Base-by-base conservation (phyloP, 257 asterid genomes). In the Galeopsis tetrahit region DNA sequence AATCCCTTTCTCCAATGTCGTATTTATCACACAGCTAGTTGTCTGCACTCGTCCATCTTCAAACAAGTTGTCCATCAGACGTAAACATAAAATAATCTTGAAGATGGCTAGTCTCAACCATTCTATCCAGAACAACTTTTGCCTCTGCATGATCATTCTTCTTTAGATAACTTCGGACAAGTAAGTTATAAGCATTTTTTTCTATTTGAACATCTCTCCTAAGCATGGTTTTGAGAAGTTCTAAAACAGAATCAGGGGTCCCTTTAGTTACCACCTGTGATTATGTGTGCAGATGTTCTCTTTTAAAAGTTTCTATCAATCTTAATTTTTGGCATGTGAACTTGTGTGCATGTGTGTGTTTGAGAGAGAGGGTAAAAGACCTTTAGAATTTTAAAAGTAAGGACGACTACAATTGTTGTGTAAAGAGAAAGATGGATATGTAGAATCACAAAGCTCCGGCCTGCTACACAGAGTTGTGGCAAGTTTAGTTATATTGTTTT, bases 1-100 rank as follows among this genome's bases (percentile, higher is more conserved):
- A 72, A 85, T 83, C 49, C 97, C 92, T 78, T 88, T 95, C 79
- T 92, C 98, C 82, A 92, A 63, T 98, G 92, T 95, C 70, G 82
- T 82, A 77, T 85, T 87, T 98, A 95, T 94, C 72, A 91, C 98
- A 38, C 97, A 82, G 68, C 98, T 94, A 5, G 98, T 96, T 5
- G 99, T 91, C 80, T 91, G 99, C 63, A 91, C 90, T 60, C 97
- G 85, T 33, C 92, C 99, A 79, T 95, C 99, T 46, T 85, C 88
- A 66, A 88, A 91, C 89, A 95, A 84, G 82, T 90, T 79, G 71
- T 85, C 95, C 92, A 92, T 90, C 75, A 3, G 96, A 81, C 68
- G 91, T 80, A 78, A 71, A 89, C 10, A 90, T 71, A 2, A 90
- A 85, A 0, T 95, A 92, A 67, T 88, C 96, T 1, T 98, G 98